Percentiles rank a stretch among this genome's conserved stretches.
Conservation (phyloP, 495 filamentous ascomycete genomes). For the Xylaria longipes region DNA sequence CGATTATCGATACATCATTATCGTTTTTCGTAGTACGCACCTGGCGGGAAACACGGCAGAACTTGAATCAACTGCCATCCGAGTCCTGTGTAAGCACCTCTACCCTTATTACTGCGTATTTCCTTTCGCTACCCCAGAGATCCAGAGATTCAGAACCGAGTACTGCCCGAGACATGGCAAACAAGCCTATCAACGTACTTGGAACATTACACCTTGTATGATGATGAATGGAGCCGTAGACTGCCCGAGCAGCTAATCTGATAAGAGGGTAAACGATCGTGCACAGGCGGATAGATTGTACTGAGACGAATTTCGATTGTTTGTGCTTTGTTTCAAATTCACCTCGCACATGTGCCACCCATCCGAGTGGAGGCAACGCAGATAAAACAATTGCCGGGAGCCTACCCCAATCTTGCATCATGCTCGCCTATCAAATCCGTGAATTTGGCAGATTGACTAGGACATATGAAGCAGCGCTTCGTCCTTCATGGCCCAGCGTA, state of each 20-base stretch:
- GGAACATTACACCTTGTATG: neutral
- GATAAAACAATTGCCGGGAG: slow-evolving; percentile 1
- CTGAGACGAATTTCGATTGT: neutral
- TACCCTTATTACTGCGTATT: neutral
- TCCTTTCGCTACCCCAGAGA: neutral
- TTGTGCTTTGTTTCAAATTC: slow-evolving; percentile 18
- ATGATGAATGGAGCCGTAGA: neutral
- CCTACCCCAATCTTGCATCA: neutral
- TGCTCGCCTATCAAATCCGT: slow-evolving; percentile 4
- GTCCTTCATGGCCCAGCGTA: neutral
- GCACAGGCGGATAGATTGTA: neutral
- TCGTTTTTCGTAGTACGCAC: neutral
- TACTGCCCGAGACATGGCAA: slow-evolving; percentile 18
- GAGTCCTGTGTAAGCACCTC: neutral
- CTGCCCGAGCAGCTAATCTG: slow-evolving; percentile 9
- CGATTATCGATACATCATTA: too few species aligned
- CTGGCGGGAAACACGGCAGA: neutral
- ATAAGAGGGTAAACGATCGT: neutral
- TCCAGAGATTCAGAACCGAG: slow-evolving; percentile 6
- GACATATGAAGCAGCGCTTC: neutral
- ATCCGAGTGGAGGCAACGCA: neutral
- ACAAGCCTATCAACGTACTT: neutral
- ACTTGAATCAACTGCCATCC: neutral
- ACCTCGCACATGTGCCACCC: slow-evolving; percentile 23
- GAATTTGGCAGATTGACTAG: neutral